Conservation (phyloP, 2,329 filamentous ascomycete species). For the Saccharata proteae region DNA sequence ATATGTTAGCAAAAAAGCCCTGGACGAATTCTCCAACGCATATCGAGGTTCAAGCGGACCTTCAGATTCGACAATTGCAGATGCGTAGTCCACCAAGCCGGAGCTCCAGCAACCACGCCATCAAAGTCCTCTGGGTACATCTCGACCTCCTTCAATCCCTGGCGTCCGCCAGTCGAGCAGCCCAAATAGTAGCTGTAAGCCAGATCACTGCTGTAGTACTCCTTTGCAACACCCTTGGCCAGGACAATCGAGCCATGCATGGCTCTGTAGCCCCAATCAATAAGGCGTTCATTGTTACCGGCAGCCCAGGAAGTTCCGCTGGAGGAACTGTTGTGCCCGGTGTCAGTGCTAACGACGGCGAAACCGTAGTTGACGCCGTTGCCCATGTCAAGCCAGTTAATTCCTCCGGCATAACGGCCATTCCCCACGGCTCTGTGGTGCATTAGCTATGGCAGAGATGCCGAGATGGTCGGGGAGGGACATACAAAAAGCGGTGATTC, state of each 20-base stretch:
- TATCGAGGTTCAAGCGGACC: conserved; percentile 33
- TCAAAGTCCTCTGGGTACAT: conserved; percentile 45
- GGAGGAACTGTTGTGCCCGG: conserved; percentile 30
- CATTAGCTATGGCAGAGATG: too few relatives aligned
- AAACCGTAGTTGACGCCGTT: conserved; percentile 27
- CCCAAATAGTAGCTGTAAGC: conserved; percentile 39
- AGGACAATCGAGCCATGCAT: conserved; percentile 37
- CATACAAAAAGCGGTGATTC: conserved; percentile 24
- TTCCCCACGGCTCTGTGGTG: conserved; percentile 36
- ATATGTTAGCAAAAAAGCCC: too few relatives aligned
- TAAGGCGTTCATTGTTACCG: conserved; percentile 22
- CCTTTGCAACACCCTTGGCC: conserved; percentile 35
- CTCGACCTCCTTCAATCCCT: conserved; percentile 44
- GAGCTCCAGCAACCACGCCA: conserved; percentile 41
- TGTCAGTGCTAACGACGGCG: conserved; percentile 33
- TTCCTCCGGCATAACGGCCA: conserved; percentile 35
- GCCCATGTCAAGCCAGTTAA: conserved; percentile 39
- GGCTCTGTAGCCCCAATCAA: conserved; percentile 23
- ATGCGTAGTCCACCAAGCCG: conserved; percentile 40
- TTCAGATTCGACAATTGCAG: conserved; percentile 34
- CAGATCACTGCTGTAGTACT: conserved; percentile 33
- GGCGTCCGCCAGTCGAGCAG: conserved; percentile 48
- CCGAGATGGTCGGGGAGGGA: too few relatives aligned
- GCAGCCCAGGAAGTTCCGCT: conserved; percentile 26
- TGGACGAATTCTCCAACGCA: too few relatives aligned